These are phyloP conservation scores for Nymphaea colorata DNA, from an alignment of 164 flowering plant species.

Conservation along the genomic window DNA sequence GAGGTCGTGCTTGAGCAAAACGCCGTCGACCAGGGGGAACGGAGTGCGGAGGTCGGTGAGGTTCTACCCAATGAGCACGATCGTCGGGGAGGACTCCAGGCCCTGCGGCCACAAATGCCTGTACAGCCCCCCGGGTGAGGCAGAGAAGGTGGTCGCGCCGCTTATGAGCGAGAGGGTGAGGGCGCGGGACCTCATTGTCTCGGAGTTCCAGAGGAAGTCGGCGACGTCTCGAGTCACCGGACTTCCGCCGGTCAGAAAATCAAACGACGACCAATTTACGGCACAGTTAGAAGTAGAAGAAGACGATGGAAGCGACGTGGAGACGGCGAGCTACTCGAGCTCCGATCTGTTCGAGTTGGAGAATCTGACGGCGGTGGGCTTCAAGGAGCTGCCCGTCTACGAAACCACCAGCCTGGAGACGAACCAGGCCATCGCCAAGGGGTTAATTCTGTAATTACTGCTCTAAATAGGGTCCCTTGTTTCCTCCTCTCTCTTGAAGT, in stretches of 20 bases:
- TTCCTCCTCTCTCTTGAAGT: background rate
- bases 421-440: conserved; percentile 64
- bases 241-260: background rate
- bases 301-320: conserved; percentile 53
- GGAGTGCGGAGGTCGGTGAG: conserved; percentile 57
- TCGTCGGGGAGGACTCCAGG: conserved; percentile 47
- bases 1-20: conserved; percentile 74
- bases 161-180: background rate
- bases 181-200: background rate
- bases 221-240: background rate
- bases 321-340: conserved; percentile 68
- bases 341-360: conserved; percentile 94
- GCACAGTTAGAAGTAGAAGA: conserved; percentile 4
- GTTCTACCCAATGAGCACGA: conserved; percentile 62
- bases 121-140: background rate
- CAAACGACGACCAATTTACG: background rate
- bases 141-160: background rate
- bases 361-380: conserved; percentile 51
- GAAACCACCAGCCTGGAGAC: conserved; percentile 69
- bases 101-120: conserved; percentile 44
- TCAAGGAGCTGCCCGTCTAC: conserved; percentile 83
- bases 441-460: conserved; percentile 38
- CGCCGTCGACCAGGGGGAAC: conserved; percentile 22
- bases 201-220: background rate
- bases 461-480: background rate